Evolutionary conservation across 495 filamentous ascomycete species (phyloP), one percentile per base, ranked within the genome.

Genomic region (Penicillium psychrofluorescens): DNA sequence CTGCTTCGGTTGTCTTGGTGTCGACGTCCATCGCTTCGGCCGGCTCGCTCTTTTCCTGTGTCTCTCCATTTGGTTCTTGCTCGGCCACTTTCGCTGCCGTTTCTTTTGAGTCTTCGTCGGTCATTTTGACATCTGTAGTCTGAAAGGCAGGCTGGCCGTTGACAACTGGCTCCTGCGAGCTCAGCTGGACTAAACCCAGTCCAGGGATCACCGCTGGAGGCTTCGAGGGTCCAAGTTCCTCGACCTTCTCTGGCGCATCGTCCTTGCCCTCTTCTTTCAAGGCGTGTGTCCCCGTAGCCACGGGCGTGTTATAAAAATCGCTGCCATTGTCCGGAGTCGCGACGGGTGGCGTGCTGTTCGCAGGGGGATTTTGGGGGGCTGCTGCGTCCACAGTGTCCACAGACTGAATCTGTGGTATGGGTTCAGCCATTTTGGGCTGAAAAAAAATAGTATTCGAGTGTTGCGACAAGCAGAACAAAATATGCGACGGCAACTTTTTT

Each of bases 291-390:
- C 48, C 64, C 32, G 54, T 48, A 34, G 45, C 40, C 46, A 56
- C 46, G 6, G 64, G 62, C 22, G 66, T 69, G 41, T 68, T 66
- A 51, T 70, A 70, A 42, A 68, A 71, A 58, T 71, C 66, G 40
- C 62, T 70, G 34, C 55, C 66, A 55, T 59, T 55, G 41, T 70
- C 69, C 13, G 60, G 59, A 13, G 64, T 66, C 36, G 51, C 52
- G 46, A 61, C 36, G 39, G 62, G 60, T 56, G 64, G 61, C 57
- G 65, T 62, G 46, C 67, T 60, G 41, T 47, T 55, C 41, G 48
- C 51, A 45, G 49, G 47, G 36, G 61, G 46, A 16, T 42, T 48
- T 38, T 61, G 61, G 8, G 43, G 36, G 31, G 50, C 51, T 44
- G 55, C 50, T 11, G 43, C 58, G 15, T 63, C 61, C 11, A 27